Conservation (phyloP, 805 yeast species). For the Metschnikowia kunwiensis region DNA sequence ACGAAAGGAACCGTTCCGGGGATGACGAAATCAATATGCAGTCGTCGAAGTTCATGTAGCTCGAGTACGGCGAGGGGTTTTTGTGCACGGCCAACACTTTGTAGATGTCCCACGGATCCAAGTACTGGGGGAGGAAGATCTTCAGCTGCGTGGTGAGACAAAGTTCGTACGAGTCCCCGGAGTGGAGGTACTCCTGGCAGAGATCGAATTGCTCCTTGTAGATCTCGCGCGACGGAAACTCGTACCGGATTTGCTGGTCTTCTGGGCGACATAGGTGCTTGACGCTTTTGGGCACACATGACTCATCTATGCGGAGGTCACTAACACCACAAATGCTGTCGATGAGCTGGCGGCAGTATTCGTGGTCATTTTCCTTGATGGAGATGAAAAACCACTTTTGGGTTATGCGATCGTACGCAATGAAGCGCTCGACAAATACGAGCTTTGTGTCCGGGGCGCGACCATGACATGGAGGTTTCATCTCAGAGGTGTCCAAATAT, state of each 20-base stretch:
- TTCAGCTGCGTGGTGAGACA: slow-evolving; percentile 80
- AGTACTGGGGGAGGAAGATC: slow-evolving; percentile 46
- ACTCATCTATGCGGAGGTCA: slow-evolving; percentile 17
- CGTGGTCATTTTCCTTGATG: slow-evolving; percentile 35
- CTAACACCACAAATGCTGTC: slow-evolving; percentile 9
- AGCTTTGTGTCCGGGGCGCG: slow-evolving; percentile 71
- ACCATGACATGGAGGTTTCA: slow-evolving; percentile 37
- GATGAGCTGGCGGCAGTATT: slow-evolving; percentile 23
- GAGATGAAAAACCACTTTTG: slow-evolving; percentile 52
- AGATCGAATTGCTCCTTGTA: slow-evolving; percentile 55
- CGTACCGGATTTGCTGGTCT: slow-evolving; percentile 30
- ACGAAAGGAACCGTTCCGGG: slow-evolving; percentile 87
- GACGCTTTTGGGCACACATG: slow-evolving; percentile 24
- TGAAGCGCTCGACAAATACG: slow-evolving; percentile 63
- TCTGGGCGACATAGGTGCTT: slow-evolving; percentile 23
- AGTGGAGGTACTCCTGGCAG: slow-evolving; percentile 64
- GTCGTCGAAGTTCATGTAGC: slow-evolving; percentile 68
- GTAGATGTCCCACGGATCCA: slow-evolving; percentile 76
- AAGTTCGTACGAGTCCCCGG: slow-evolving; percentile 92
- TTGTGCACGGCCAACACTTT: slow-evolving; percentile 56
- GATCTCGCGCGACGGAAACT: slow-evolving; percentile 49
- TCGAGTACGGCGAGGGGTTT: slow-evolving; percentile 93
- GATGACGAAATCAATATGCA: slow-evolving; percentile 76
- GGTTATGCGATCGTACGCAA: slow-evolving; percentile 50
- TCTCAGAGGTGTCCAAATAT: slow-evolving; percentile 31